Evolutionary conservation across 371 early-diverging fungal species (phyloP).

Genomic region (Funneliformis caledonium): DNA sequence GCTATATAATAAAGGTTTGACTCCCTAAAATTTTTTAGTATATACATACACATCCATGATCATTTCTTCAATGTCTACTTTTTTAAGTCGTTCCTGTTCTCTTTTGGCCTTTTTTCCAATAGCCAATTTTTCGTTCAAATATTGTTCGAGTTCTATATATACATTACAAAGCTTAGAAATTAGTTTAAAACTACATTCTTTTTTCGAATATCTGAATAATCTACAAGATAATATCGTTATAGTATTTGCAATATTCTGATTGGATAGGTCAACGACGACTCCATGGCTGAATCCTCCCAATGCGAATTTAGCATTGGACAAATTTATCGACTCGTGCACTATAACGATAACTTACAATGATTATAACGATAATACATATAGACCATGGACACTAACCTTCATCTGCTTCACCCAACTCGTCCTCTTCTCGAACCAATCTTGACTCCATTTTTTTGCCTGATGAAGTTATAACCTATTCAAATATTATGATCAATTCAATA

Average conservation of each 20-base stretch:
- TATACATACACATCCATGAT: conserved; percentile 28
- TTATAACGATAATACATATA: background rate
- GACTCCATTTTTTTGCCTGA: conserved; percentile 42
- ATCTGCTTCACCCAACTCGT: conserved; percentile 59
- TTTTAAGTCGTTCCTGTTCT: conserved; percentile 39
- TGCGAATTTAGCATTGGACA: too few species aligned
- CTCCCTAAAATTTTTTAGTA: background rate
- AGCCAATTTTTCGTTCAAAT: conserved; percentile 53
- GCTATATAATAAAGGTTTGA: background rate
- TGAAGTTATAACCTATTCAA: conserved; percentile 11
- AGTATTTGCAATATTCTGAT: too few species aligned
- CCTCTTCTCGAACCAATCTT: conserved; percentile 59
- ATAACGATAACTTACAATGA: background rate
- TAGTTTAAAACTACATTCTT: background rate
- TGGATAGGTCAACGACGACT: too few species aligned
- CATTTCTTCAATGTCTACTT: conserved; percentile 34
- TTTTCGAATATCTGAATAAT: background rate
- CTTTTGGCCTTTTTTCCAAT: conserved; percentile 51
- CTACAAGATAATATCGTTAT: background rate
- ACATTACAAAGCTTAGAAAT: background rate
- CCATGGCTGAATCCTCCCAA: too few species aligned
- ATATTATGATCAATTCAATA: background rate
- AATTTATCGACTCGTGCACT: too few species aligned
- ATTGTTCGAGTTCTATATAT: conserved; percentile 52
- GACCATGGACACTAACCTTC: conserved; percentile 46